phyloP scores from a whole-genome alignment of 139 green algal species.

The Nannochloris sp. region DNA sequence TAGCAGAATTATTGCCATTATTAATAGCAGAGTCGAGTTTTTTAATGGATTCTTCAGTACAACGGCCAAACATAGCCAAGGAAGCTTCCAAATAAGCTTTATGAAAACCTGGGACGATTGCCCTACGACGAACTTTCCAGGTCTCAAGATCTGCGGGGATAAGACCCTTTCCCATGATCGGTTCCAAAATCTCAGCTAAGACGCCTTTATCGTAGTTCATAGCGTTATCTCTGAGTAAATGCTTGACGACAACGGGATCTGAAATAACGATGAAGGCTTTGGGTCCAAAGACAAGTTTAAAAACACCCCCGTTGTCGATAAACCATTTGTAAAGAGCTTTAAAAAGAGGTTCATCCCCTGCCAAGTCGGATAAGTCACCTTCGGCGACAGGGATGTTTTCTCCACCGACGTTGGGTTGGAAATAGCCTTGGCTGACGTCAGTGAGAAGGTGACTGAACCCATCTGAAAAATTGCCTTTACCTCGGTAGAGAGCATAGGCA shows the following conservation, averaged over 20 bases:
- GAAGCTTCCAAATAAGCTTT: constrained; percentile 87
- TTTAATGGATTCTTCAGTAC: constrained; percentile 46
- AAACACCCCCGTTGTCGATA: constrained; percentile 82
- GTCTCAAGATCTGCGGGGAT: constrained; percentile 88
- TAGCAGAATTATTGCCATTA: constrained; percentile 7
- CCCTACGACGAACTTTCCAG: constrained; percentile 78
- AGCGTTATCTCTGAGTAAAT: constrained; percentile 91
- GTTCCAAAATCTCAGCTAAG: constrained; percentile 97
- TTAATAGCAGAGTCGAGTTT: constrained; percentile 54
- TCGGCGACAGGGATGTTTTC: constrained; percentile 78
- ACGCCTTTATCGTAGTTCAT: constrained; percentile 96
- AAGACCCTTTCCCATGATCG: constrained; percentile 99
- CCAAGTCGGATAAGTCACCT: constrained; percentile 82
- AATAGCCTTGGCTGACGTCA: constrained; percentile 67
- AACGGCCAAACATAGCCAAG: constrained; percentile 76
- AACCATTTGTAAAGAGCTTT: constrained; percentile 91
- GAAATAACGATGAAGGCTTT: constrained; percentile 99
- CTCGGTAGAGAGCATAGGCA: constrained; percentile 42
- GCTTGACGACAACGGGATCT: constrained; percentile 84
- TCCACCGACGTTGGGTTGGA: constrained; percentile 81
- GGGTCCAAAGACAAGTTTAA: constrained; percentile 95
- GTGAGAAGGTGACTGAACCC: constrained; percentile 73
- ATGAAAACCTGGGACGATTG: constrained; percentile 95
- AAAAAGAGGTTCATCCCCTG: constrained; percentile 86
- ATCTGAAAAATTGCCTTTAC: constrained; percentile 81